Evolutionary conservation across 2,329 filamentous ascomycete species (phyloP).

Genomic region (Trichoderma hamatum): DNA sequence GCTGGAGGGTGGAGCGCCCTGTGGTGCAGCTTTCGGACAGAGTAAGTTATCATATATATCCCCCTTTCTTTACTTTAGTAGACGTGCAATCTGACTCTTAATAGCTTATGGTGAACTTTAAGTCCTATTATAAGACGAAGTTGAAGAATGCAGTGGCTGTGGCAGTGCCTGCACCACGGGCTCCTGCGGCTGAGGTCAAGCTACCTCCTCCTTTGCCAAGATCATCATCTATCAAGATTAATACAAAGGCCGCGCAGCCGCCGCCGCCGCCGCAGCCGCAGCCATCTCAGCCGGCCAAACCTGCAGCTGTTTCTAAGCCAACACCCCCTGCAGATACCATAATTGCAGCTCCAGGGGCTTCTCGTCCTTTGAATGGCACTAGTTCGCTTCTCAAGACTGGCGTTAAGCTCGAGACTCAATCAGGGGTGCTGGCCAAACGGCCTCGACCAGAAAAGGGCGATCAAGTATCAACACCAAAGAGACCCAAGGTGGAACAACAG

Average conservation of each 20-base stretch:
- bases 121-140: slow-evolving; percentile 44
- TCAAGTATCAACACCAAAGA: slow-evolving; percentile 43
- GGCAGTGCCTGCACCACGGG: slow-evolving; percentile 32
- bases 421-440: slow-evolving; percentile 37
- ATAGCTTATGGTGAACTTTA: slow-evolving; percentile 45
- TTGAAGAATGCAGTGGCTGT: slow-evolving; percentile 37
- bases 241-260: slow-evolving; percentile 28
- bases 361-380: slow-evolving; percentile 33
- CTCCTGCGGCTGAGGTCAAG: slow-evolving; percentile 35
- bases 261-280: not conserved
- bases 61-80: not conserved
- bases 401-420: slow-evolving; percentile 9
- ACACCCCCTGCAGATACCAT: slow-evolving; percentile 35
- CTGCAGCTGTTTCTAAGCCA: not conserved
- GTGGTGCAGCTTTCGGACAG: slow-evolving; percentile 42
- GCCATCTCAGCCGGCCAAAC: not conserved
- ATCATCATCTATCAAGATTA: slow-evolving; percentile 44
- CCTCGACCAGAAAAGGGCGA: slow-evolving; percentile 45
- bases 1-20: slow-evolving; percentile 45
- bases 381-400: slow-evolving; percentile 24
- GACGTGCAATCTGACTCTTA: slow-evolving; percentile 31
- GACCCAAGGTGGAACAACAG: slow-evolving; percentile 43
- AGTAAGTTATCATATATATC: slow-evolving; percentile 35
- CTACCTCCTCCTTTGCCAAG: slow-evolving; percentile 36
- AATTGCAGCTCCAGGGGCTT: slow-evolving; percentile 33